Percentiles rank a stretch among this genome's conserved stretches.
phyloP scores from a whole-genome alignment of 2,329 filamentous ascomycete genomes.

The Exophiala oligosperma region DNA sequence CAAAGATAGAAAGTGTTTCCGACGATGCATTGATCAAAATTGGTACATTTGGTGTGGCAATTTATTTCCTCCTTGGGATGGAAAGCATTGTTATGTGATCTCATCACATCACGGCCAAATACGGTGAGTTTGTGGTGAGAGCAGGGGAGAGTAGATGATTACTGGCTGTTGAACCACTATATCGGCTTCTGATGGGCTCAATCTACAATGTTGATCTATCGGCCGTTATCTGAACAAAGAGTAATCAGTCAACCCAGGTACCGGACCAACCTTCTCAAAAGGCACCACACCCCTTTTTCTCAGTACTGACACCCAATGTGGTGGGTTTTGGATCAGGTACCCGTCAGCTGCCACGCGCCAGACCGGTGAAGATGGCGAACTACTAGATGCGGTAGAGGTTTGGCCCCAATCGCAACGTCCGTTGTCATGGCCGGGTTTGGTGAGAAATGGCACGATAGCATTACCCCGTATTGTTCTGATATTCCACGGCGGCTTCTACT shows the following conservation, averaged over 20 bases:
- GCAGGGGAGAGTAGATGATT: not conserved
- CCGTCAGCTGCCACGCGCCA: conserved; percentile 7
- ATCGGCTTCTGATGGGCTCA: not conserved
- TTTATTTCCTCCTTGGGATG: not conserved
- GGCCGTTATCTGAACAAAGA: no score
- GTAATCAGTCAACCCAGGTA: not conserved
- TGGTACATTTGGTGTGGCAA: not conserved
- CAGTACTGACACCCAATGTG: not conserved
- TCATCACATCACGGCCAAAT: not conserved
- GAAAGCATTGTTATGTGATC: conserved; percentile 11
- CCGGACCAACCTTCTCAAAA: not conserved
- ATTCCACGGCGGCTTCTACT: no score
- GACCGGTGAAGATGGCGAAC: not conserved
- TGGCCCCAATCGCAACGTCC: no score
- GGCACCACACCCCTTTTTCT: not conserved
- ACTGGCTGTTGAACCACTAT: not conserved
- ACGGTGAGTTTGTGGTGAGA: conserved; percentile 10
- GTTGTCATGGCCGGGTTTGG: no score
- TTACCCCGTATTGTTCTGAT: no score
- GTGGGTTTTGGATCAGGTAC: conserved; percentile 5
- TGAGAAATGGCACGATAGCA: no score
- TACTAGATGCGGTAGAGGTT: no score
- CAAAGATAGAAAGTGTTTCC: no score
- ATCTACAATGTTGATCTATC: not conserved
- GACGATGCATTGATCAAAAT: no score